phyloP scores from a whole-genome alignment of 257 asterid species.

The Jacaranda mimosifolia region DNA sequence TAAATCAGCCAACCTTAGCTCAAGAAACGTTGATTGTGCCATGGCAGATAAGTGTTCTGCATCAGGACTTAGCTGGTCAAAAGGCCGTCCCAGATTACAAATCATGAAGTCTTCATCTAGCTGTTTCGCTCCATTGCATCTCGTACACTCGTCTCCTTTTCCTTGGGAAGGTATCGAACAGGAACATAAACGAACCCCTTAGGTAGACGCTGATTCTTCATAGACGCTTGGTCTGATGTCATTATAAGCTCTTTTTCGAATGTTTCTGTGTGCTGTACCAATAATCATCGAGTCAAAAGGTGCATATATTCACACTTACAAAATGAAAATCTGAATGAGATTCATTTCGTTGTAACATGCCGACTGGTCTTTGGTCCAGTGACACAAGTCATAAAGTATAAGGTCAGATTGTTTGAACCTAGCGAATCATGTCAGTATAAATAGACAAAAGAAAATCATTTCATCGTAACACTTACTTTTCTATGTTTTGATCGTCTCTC shows the following conservation, averaged over 20 bases:
- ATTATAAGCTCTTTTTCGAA: slow-evolving; percentile 84
- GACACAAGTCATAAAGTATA: no score
- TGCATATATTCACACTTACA: slow-evolving; percentile 8
- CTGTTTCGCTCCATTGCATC: slow-evolving; percentile 59
- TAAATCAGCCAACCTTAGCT: slow-evolving; percentile 28
- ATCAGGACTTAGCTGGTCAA: slow-evolving; percentile 1
- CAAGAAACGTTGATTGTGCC: slow-evolving; percentile 12
- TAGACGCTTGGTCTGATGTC: slow-evolving; percentile 95
- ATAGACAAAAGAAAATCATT: no score
- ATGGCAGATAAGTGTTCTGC: slow-evolving; percentile 31
- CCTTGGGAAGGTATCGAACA: slow-evolving; percentile 74
- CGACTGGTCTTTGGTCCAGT: no score
- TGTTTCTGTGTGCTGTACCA: slow-evolving; percentile 72
- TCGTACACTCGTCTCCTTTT: slow-evolving; percentile 54
- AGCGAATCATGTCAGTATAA: no score
- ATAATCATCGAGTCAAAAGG: slow-evolving; percentile 29
- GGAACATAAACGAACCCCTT: slow-evolving; percentile 93
- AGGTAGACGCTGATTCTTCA: slow-evolving; percentile 89
- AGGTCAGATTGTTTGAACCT: no score
- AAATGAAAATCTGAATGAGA: no score
- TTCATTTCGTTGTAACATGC: no score
- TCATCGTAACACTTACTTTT: slow-evolving; percentile 57
- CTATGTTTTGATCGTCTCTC: slow-evolving; percentile 59
- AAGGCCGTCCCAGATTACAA: slow-evolving; percentile 13
- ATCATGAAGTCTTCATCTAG: slow-evolving; percentile 37